These are phyloP conservation scores for Plantago elongata DNA, from an alignment of 257 asterid genomes.

Conservation along the genomic window DNA sequence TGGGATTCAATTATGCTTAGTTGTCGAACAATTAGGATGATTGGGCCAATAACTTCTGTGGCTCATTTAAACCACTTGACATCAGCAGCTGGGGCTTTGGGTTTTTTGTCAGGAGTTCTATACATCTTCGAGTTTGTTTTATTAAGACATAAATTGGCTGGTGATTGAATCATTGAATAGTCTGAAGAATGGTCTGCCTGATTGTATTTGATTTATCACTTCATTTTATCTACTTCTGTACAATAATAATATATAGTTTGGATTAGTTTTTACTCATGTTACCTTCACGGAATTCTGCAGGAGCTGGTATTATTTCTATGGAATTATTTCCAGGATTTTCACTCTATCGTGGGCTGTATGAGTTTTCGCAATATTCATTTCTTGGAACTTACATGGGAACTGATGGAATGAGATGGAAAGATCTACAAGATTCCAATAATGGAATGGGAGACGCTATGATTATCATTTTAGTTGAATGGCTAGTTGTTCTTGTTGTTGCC, in stretches of 20 bases:
- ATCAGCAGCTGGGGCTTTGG: no score
- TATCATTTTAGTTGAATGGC: constrained; percentile 77
- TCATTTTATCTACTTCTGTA: neutral
- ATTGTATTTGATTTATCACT: no score
- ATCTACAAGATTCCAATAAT: constrained; percentile 54
- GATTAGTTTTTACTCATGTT: neutral
- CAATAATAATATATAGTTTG: neutral
- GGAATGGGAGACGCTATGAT: constrained; percentile 73
- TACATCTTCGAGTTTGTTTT: no score
- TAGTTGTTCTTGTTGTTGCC: constrained; percentile 64
- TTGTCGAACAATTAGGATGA: no score
- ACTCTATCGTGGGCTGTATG: constrained; percentile 82
- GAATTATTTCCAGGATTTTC: constrained; percentile 91
- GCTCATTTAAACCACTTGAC: no score
- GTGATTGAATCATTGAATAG: no score
- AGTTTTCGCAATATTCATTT: constrained; percentile 73
- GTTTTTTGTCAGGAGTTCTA: no score
- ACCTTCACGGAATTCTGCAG: constrained; percentile 37
- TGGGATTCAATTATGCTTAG: no score
- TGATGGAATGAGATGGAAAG: constrained; percentile 86
- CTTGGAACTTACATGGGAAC: constrained; percentile 73
- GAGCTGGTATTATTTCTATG: constrained; percentile 72
- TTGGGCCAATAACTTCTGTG: no score
- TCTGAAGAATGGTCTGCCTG: no score
- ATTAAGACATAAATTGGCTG: no score